Evolutionary conservation across 1,139 yeast species (phyloP).

Genomic region (Schwanniomyces etchellsii): DNA sequence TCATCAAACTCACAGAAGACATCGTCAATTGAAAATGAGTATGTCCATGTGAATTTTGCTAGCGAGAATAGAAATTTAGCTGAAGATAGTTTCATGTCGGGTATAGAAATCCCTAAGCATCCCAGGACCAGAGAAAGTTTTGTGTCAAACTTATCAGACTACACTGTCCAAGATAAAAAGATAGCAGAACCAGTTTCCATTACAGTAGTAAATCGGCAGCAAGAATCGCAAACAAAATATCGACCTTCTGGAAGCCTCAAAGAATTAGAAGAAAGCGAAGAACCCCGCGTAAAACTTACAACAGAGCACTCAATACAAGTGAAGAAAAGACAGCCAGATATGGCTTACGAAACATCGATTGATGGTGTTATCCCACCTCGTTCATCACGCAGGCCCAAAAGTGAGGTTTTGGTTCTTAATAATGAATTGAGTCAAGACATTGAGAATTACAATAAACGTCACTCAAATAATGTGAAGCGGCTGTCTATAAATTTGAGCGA

Average conservation of each 20-base stretch:
- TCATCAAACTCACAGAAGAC: neutral
- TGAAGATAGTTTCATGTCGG: too few species aligned
- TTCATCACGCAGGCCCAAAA: constrained; percentile 35
- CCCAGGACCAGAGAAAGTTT: constrained; percentile 1
- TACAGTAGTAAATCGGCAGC: constrained; percentile 13
- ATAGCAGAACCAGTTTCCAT: constrained; percentile 21
- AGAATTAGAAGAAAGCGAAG: constrained; percentile 1
- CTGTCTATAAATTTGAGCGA: constrained; percentile 22
- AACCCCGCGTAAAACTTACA: constrained; percentile 11
- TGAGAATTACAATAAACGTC: constrained; percentile 2
- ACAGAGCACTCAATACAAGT: constrained; percentile 3
- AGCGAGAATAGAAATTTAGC: too few species aligned
- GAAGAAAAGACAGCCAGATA: constrained; percentile 19
- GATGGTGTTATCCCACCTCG: constrained; percentile 40
- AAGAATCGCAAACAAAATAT: neutral
- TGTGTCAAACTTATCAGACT: neutral
- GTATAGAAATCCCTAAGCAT: too few species aligned
- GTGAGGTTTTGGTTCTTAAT: constrained; percentile 18
- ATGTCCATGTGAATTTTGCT: too few species aligned
- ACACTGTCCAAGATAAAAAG: constrained; percentile 2
- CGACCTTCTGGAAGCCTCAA: neutral
- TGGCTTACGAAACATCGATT: constrained; percentile 28
- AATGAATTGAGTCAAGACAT: constrained; percentile 11
- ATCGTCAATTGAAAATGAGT: too few species aligned
- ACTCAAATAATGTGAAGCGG: constrained; percentile 9